Base-by-base conservation (phyloP, 2,329 filamentous ascomycete species). In the Helminthosporium solani region DNA sequence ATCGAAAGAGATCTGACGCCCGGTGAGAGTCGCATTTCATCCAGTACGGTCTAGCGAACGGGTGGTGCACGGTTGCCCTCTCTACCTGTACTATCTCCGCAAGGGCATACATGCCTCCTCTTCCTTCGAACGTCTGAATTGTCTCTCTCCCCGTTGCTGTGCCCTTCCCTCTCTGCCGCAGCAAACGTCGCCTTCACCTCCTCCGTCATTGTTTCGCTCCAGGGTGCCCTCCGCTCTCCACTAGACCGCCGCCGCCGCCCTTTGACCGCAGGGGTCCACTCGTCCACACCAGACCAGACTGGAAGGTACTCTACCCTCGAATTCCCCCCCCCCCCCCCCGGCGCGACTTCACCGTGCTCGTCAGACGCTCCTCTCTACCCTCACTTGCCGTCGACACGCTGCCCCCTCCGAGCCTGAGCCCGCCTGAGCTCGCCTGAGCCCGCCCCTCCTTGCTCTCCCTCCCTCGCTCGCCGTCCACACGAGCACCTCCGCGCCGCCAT, bases 401-500 rank as follows among this genome's bases (percentile, higher is more conserved):
- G 30, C 19, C 33, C 44, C 23, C n/a, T n/a, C n/a, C n/a, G n/a
- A n/a, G n/a, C n/a, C n/a, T n/a, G n/a, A n/a, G n/a, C n/a, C 42
- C 30, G 28, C 15, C 35, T 30, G 25, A 36, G 11, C 36, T 31
- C 20, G 38, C 46, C 11, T n/a, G 18, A 25, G n/a, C n/a, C n/a
- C 46, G 18, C 38, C 41, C 18, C 42, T 3, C 35, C 18, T 33
- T 16, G 19, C 12, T 36, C 42, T 27, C 43, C 37, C 30, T 7
- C 31, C 23, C 19, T 46, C 23, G 44, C 44, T 18, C 30, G 44
- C 3, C n/a, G 16, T 31, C 28, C 28, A 31, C 18, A 48, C 47
- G 19, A 23, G 39, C 47, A 16, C 20, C 16, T 36, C 40, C 23
- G 43, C 47, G 30, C 43, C 47, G 36, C 45, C 36, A 16, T 23